Percentiles rank a stretch among this genome's conserved stretches.
Conservation (phyloP, 2,329 filamentous ascomycete genomes). For the Nannizziopsis barbatae region DNA sequence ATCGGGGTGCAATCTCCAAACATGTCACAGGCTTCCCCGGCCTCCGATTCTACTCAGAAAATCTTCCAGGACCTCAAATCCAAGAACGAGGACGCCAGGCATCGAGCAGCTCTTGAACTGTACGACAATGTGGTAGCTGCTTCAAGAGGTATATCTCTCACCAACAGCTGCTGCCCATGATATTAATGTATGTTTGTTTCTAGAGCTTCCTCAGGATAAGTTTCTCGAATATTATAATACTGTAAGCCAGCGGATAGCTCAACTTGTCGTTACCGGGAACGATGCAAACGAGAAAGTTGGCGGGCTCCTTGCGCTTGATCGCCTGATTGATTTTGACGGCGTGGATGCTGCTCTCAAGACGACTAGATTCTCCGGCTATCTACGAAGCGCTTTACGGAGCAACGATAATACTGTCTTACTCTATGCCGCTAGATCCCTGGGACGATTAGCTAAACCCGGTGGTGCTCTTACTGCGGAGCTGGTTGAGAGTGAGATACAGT, state of each 20-base stretch:
- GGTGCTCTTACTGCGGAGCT: constrained; percentile 90
- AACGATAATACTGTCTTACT: constrained; percentile 88
- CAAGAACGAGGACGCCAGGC: constrained; percentile 42
- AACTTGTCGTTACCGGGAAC: constrained; percentile 70
- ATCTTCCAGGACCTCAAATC: constrained; percentile 48
- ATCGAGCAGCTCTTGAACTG: constrained; percentile 40
- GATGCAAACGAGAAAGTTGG: constrained; percentile 83
- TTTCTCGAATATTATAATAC: constrained; percentile 62
- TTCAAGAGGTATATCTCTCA: constrained; percentile 32
- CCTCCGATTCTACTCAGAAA: constrained; percentile 42
- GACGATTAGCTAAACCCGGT: constrained; percentile 80
- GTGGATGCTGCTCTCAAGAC: constrained; percentile 90
- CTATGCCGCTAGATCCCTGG: constrained; percentile 75
- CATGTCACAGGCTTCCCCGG: constrained; percentile 39
- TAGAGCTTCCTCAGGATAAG: constrained; percentile 68
- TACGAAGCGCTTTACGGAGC: constrained; percentile 76
- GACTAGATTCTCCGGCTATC: constrained; percentile 81
- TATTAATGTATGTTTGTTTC: background rate
- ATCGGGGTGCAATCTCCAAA: constrained; percentile 16
- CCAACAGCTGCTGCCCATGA: background rate
- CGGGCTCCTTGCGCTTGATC: constrained; percentile 82
- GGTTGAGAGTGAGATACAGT: constrained; percentile 93
- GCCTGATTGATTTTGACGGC: constrained; percentile 89
- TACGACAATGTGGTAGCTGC: constrained; percentile 37
- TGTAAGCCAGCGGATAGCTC: constrained; percentile 54